These are phyloP conservation scores for Baeospora myosura DNA, from an alignment of 1,284 basidiomycete genomes.

Conservation along the genomic window DNA sequence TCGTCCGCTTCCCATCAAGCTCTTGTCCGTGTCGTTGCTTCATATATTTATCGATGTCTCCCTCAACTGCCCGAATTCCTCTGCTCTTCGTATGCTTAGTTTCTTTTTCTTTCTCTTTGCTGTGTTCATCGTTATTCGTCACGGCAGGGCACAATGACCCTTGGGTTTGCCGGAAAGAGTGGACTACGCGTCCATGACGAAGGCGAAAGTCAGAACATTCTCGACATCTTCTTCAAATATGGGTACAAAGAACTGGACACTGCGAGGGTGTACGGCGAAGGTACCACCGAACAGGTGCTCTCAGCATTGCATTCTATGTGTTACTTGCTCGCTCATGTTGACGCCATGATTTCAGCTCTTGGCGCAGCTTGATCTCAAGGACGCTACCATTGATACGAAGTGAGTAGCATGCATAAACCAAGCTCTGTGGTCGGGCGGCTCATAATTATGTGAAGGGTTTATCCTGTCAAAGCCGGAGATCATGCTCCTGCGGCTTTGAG, in stretches of 20 bases:
- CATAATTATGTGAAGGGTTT: slow-evolving; percentile 25
- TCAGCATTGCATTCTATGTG: too few species aligned
- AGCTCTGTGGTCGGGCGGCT: not conserved
- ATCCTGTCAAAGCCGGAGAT: slow-evolving; percentile 32
- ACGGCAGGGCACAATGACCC: slow-evolving; percentile 41
- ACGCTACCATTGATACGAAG: slow-evolving; percentile 45
- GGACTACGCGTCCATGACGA: slow-evolving; percentile 33
- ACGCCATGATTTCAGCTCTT: slow-evolving; percentile 30
- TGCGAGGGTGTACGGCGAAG: slow-evolving; percentile 40
- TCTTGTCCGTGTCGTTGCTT: not conserved
- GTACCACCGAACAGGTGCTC: slow-evolving; percentile 42
- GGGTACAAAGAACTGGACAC: slow-evolving; percentile 44
- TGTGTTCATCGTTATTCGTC: slow-evolving; percentile 1
- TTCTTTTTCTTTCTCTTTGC: not conserved
- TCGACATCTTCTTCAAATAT: slow-evolving; percentile 36
- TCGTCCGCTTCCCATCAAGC: not conserved
- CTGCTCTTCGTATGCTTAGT: slow-evolving; percentile 27
- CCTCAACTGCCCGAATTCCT: slow-evolving; percentile 26
- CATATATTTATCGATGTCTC: too few species aligned
- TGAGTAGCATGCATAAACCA: slow-evolving; percentile 15
- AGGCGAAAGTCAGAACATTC: slow-evolving; percentile 34
- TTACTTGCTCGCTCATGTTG: not conserved
- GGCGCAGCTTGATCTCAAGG: slow-evolving; percentile 34
- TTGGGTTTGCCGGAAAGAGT: slow-evolving; percentile 36
- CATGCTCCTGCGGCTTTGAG: slow-evolving; percentile 31